Percentiles rank a stretch among this genome's conserved stretches.
phyloP scores from a whole-genome alignment of 1,139 yeast species.

The Neolecta irregularis region DNA sequence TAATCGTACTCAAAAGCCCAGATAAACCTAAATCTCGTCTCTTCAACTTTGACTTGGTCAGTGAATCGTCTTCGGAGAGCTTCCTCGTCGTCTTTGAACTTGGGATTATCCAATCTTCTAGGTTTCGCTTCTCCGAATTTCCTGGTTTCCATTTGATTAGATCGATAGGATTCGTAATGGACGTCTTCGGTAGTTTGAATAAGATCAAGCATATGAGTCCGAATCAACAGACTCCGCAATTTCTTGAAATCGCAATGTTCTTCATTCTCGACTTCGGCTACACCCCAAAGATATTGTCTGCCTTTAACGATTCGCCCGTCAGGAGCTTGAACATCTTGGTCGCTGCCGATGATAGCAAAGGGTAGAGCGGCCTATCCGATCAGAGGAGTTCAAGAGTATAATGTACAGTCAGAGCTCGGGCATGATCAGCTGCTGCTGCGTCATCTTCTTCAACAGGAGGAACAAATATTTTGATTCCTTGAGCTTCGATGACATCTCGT shows the following conservation, averaged over 20 bases:
- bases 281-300: conserved; percentile 94
- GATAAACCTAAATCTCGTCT: conserved; percentile 81
- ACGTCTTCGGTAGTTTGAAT: conserved; percentile 76
- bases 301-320: conserved; percentile 72
- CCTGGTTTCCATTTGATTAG: conserved; percentile 56
- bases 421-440: conserved; percentile 15
- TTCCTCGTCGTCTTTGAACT: conserved; percentile 91
- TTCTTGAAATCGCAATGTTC: conserved; percentile 90
- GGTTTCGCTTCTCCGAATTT: conserved; percentile 34
- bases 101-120: conserved; percentile 51
- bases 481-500: conserved; percentile 83
- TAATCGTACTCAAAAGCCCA: too few relatives aligned
- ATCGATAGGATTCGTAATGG: conserved; percentile 81
- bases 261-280: conserved; percentile 93
- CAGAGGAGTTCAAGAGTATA: not conserved
- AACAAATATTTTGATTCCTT: conserved; percentile 75
- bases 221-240: conserved; percentile 68
- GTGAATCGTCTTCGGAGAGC: conserved; percentile 87
- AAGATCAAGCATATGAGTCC: conserved; percentile 88
- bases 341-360: conserved; percentile 83
- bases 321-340: conserved; percentile 61
- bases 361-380: conserved; percentile 47
- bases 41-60: conserved; percentile 96
- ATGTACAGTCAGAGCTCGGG: conserved; percentile 13
- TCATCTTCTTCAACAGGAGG: conserved; percentile 40